These are phyloP conservation scores for Saccharomyces pastorianus DNA, from an alignment of 1,139 yeast species.

Conservation along the genomic window DNA sequence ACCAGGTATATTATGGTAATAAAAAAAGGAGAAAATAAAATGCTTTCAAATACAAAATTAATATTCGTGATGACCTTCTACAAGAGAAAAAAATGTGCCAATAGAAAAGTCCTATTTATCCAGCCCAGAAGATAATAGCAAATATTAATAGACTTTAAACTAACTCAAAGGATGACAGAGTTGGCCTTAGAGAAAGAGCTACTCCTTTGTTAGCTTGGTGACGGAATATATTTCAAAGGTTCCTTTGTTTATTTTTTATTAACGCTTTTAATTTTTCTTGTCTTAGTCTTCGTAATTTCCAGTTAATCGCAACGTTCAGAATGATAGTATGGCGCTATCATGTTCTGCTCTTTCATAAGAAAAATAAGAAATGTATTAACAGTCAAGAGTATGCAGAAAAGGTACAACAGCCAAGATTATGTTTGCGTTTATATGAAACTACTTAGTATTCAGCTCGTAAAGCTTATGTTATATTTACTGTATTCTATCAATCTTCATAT, in stretches of 20 bases:
- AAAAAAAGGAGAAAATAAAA: neutral
- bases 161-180: neutral
- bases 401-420: neutral
- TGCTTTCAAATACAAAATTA: neutral
- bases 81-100: neutral
- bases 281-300: neutral
- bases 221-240: neutral
- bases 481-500: slow-evolving; percentile 40
- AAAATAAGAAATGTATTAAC: neutral
- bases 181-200: neutral
- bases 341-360: neutral
- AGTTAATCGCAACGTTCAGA: neutral
- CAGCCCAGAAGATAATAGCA: neutral
- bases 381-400: neutral
- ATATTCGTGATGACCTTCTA: neutral
- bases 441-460: neutral
- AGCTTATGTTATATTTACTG: slow-evolving; percentile 5
- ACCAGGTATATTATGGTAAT: neutral
- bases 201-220: neutral
- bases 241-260: neutral
- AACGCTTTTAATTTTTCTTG: neutral
- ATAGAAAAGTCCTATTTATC: neutral
- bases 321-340: neutral
- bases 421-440: slow-evolving; percentile 1
- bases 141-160: neutral